Base-by-base conservation (phyloP, 2,329 filamentous ascomycete genomes). In the Colletotrichum horii region DNA sequence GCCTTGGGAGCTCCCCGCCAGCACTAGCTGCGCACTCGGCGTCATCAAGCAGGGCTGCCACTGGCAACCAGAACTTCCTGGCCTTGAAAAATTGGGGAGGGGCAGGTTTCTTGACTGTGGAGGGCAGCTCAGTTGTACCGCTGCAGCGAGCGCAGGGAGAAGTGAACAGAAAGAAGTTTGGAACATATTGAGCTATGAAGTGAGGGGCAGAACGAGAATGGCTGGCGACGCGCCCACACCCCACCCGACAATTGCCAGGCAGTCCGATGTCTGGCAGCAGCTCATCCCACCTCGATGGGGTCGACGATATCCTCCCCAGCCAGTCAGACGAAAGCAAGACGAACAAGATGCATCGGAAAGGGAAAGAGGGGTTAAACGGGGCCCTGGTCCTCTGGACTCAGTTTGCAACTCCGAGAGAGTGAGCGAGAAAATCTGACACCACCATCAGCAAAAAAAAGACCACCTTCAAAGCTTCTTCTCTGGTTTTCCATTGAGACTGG, bases 41-140 rank as follows among this genome's bases (percentile, higher is more conserved):
- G 70, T 75, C 70, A 74, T 76, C 34, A 36, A 43, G 58, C 74
- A 74, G 65, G 70, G 74, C 74, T 73, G 64, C 34, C 64, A 60
- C 56, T 62, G 61, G 70, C 34, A 58, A 52, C 34, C 15, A 74
- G 6, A 22, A 62, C 24, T 75, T 32, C 34, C 62, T 72, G 43
- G 69, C 62, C 24, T 72, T 62, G 22, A 62, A 67, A 67, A 67
- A 56, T 15, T 43, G 69, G 38, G 22, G 26, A 26, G 24, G 26
- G 48, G n/a, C 19, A 43, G 11, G n/a, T 9, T 24, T 11, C 24
- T 52, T 52, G 43, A 52, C 43, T n/a, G 38, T 8, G 55, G 11
- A 32, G 22, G 32, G 24, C 56, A 52, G 65, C 26, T 28, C 55
- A 67, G 65, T 24, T 24, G 58, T n/a, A 52, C 48, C 22, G 43